Evolutionary conservation across 2,329 filamentous ascomycete species (phyloP).

Genomic region (Xylariaceae sp.): DNA sequence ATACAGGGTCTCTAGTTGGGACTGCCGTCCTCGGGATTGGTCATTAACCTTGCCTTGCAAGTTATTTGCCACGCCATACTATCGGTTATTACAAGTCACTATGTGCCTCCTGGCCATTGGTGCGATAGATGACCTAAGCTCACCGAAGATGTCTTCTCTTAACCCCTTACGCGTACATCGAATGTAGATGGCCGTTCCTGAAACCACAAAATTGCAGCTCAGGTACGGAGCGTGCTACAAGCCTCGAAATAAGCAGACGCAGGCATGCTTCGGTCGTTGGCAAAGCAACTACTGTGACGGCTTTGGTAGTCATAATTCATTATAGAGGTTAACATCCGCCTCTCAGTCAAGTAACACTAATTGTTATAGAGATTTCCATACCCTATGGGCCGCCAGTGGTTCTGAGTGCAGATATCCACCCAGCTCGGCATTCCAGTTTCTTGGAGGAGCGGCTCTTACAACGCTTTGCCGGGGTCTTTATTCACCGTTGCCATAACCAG

Average conservation of each 20-base stretch:
- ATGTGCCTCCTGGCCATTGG: conserved; percentile 17
- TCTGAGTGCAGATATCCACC: conserved; percentile 18
- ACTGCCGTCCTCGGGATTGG: conserved; percentile 3
- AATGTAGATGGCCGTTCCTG: conserved; percentile 16
- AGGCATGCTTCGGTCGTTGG: conserved; percentile 10
- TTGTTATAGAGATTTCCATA: conserved; percentile 14
- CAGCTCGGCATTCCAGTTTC: conserved; percentile 28
- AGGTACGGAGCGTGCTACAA: conserved; percentile 22
- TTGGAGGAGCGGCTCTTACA: conserved; percentile 20
- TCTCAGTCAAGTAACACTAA: conserved; percentile 30
- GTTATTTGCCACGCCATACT: conserved; percentile 17
- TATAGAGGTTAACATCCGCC: conserved; percentile 14
- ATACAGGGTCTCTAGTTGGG: not conserved
- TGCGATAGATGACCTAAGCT: conserved; percentile 18
- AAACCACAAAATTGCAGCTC: conserved; percentile 23
- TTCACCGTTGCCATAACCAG: conserved; percentile 26
- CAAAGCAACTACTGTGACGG: conserved; percentile 14
- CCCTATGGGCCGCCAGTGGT: conserved; percentile 24
- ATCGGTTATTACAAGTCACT: conserved; percentile 11
- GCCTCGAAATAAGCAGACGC: conserved; percentile 16
- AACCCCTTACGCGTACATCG: conserved; percentile 18
- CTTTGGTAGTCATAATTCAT: conserved; percentile 11
- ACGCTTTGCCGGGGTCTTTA: conserved; percentile 25
- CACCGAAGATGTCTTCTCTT: conserved; percentile 23
- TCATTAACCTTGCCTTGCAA: conserved; percentile 4